phyloP scores from a whole-genome alignment of 2,329 filamentous ascomycete species.

The Colletotrichum liriopes region DNA sequence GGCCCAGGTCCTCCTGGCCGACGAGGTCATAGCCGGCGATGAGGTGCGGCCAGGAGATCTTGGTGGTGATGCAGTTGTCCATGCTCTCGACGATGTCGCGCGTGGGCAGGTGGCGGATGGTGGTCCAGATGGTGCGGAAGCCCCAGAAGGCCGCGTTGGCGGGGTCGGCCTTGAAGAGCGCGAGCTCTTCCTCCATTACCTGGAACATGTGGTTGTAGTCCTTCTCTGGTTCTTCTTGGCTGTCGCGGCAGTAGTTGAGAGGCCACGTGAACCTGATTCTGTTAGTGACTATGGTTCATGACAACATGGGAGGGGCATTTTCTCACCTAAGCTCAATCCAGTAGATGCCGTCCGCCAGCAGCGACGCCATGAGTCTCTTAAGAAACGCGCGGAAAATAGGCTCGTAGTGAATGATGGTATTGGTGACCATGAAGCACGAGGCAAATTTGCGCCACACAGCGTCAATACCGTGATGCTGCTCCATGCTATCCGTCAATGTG shows the following conservation, averaged over 20 bases:
- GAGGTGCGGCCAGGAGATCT: conserved; percentile 79
- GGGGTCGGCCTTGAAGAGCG: conserved; percentile 73
- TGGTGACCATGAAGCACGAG: conserved; percentile 77
- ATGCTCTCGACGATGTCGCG: conserved; percentile 80
- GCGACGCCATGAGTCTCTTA: conserved; percentile 73
- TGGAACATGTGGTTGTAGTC: conserved; percentile 77
- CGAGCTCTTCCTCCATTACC: conserved; percentile 80
- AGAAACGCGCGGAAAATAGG: conserved; percentile 84
- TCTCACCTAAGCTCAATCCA: conserved; percentile 78
- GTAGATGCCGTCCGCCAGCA: conserved; percentile 81
- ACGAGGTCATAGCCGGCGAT: conserved; percentile 90
- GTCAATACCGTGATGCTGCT: conserved; percentile 84
- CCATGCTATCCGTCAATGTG: conserved; percentile 77
- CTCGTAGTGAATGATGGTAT: conserved; percentile 83
- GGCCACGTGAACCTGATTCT: conserved; percentile 72
- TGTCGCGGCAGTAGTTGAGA: conserved; percentile 74
- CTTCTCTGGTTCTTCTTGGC: conserved; percentile 71
- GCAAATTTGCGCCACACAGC: conserved; percentile 84
- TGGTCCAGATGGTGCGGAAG: conserved; percentile 83
- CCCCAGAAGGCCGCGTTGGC: conserved; percentile 82
- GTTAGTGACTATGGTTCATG: neutral
- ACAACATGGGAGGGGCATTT: neutral
- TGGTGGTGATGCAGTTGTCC: conserved; percentile 84
- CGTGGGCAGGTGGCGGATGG: conserved; percentile 73
- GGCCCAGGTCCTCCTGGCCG: conserved; percentile 82